Evolutionary conservation across 1,139 yeast species (phyloP).

Genomic region (Diutina sp.): DNA sequence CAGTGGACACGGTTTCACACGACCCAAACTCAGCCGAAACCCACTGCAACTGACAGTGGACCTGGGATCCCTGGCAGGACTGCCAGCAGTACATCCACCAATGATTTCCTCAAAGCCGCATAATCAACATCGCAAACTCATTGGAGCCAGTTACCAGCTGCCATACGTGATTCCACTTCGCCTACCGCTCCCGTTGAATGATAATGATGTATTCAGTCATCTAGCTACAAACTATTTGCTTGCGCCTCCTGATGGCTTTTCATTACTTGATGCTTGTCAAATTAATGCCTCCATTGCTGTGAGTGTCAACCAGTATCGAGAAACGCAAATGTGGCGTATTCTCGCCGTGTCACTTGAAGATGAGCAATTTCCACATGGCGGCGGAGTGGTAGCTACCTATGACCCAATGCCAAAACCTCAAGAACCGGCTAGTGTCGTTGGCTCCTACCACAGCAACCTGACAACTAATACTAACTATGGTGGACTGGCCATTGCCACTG

Average conservation of each 20-base stretch:
- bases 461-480: conserved; percentile 31
- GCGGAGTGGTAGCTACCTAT: background rate
- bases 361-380: conserved; percentile 11
- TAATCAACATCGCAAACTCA: background rate
- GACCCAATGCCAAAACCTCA: conserved; percentile 22
- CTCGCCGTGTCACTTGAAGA: conserved; percentile 42
- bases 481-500: conserved; percentile 6
- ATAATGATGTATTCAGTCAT: conserved; percentile 26
- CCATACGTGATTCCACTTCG: conserved; percentile 35
- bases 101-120: background rate
- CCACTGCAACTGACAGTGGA: background rate
- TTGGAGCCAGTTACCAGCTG: conserved; percentile 6
- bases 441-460: conserved; percentile 32
- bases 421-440: conserved; percentile 29
- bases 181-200: conserved; percentile 30
- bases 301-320: conserved; percentile 37
- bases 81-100: background rate
- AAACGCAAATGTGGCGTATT: conserved; percentile 62
- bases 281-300: conserved; percentile 50
- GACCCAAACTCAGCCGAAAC: background rate
- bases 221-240: conserved; percentile 30
- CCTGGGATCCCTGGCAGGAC: background rate
- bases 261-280: conserved; percentile 39
- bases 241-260: conserved; percentile 35
- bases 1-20: background rate